These are phyloP conservation scores for Amniculicola lignicola DNA, from an alignment of 495 filamentous ascomycete genomes.

Conservation along the genomic window DNA sequence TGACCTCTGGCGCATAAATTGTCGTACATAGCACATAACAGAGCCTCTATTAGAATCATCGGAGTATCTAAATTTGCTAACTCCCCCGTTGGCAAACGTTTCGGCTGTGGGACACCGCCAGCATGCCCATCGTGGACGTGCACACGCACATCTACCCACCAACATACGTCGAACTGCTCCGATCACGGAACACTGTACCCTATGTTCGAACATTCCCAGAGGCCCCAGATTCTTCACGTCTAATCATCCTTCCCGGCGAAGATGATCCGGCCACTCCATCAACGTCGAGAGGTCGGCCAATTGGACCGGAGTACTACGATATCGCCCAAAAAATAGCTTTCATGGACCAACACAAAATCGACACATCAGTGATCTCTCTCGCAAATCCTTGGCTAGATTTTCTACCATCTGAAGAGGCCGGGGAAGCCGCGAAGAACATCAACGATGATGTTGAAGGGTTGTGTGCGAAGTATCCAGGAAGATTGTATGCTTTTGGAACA, in stretches of 20 bases:
- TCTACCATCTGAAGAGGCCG: constrained; percentile 59
- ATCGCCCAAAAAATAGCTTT: constrained; percentile 73
- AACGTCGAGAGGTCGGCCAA: constrained; percentile 59
- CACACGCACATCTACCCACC: constrained; percentile 95
- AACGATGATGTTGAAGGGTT: constrained; percentile 74
- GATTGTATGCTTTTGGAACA: constrained; percentile 77
- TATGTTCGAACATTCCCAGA: constrained; percentile 70
- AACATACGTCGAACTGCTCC: constrained; percentile 75
- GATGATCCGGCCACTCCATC: constrained; percentile 57
- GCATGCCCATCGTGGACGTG: constrained; percentile 68
- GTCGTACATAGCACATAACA: neutral
- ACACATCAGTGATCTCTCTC: constrained; percentile 79
- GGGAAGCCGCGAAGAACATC: constrained; percentile 58
- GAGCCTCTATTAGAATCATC: neutral
- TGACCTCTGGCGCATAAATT: neutral
- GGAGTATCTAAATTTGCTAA: too few species aligned
- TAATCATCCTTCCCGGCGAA: constrained; percentile 76
- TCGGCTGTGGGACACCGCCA: neutral
- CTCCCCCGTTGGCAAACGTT: too few species aligned
- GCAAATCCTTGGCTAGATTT: constrained; percentile 98
- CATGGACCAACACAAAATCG: constrained; percentile 80
- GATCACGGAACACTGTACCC: constrained; percentile 70
- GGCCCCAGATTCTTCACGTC: constrained; percentile 55
- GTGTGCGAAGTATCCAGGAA: constrained; percentile 56
- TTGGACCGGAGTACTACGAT: constrained; percentile 71